A percentile compares a stretch with the other conserved stretches of the same genome.
Evolutionary conservation across 2,329 filamentous ascomycete species (phyloP).

Genomic region (Exophiala mesophila): DNA sequence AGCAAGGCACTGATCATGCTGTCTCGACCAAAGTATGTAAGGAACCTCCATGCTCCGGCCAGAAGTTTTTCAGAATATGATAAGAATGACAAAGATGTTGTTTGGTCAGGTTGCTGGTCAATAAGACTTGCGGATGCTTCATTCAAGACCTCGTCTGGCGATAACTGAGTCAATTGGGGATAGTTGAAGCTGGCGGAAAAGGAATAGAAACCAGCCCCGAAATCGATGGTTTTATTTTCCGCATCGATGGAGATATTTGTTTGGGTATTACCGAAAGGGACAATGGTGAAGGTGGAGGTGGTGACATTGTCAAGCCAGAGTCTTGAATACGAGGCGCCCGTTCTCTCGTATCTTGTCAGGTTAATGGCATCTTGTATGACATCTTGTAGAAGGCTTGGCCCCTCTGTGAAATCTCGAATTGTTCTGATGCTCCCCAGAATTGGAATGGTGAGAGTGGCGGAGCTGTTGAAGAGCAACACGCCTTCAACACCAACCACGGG

Average conservation of each 20-base stretch:
- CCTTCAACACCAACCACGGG: slow-evolving; percentile 52
- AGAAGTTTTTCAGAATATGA: slow-evolving; percentile 60
- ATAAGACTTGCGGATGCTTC: slow-evolving; percentile 44
- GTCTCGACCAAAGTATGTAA: slow-evolving; percentile 64
- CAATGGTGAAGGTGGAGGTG: slow-evolving; percentile 49
- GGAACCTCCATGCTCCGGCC: slow-evolving; percentile 61
- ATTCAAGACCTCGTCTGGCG: slow-evolving; percentile 47
- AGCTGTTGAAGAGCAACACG: slow-evolving; percentile 53
- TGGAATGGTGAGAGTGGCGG: slow-evolving; percentile 51
- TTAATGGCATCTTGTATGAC: slow-evolving; percentile 53
- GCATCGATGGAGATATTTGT: slow-evolving; percentile 35
- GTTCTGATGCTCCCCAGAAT: slow-evolving; percentile 60
- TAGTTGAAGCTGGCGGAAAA: slow-evolving; percentile 60
- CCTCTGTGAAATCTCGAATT: slow-evolving; percentile 60
- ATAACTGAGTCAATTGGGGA: slow-evolving; percentile 55
- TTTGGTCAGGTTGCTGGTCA: slow-evolving; percentile 42
- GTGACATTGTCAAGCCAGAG: slow-evolving; percentile 61
- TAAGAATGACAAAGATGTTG: slow-evolving; percentile 55
- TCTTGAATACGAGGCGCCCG: slow-evolving; percentile 47
- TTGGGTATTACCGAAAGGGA: slow-evolving; percentile 28
- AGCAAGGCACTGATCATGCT: slow-evolving; percentile 59
- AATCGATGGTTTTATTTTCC: slow-evolving; percentile 40
- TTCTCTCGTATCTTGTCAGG: slow-evolving; percentile 36
- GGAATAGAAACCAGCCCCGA: slow-evolving; percentile 51
- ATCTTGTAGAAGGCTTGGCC: slow-evolving; percentile 48